Evolutionary conservation across 345 rosid species (phyloP), one percentile per base, ranked within the genome.

Genomic region (Viola odorata): DNA sequence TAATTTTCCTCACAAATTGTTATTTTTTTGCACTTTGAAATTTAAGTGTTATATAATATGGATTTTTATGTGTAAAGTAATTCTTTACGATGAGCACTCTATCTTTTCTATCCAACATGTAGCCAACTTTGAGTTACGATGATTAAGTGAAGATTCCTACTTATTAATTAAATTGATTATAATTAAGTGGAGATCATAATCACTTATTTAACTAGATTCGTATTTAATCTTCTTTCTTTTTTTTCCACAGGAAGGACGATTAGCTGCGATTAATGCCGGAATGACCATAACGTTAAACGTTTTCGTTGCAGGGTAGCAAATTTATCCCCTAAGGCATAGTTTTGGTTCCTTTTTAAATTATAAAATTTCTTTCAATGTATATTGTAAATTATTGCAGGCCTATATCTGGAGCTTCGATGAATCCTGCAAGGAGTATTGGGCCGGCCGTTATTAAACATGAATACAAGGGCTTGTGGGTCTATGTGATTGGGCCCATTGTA

Each of bases 341-440:
- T n/a, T 15, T 45, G 0, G 12, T 3, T 45, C 5, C 40, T 44
- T 10, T 7, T 11, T 8, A 36, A 23, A 53, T 17, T 17, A 12
- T 6, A 39, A 23, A 14, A 14, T 0, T 36, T 12, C 3, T 10
- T 10, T 17, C 12, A 23, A 12, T 36, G 1, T 3, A 8, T 6
- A 50, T 62, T 16, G 3, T 51, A 4, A 4, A 47, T 15, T 3
- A 7, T 13, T 55, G 57, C 66, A 78, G 82, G 38, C 79, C 79
- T 37, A 54, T 75, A 45, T 74, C 82, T 17, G 79, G 79, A 45
- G 79, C 75, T 58, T 75, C 82, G 4, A 78, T 78, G 82, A 78
- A 78, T 53, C 79, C 79, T 5, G 77, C 75, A 4, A 72, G 82
- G 65, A 59, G 66, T 38, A 41, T 78, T 15, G 79, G 79, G 39